A percentile compares a stretch with the other conserved stretches of the same genome.
phyloP scores from a whole-genome alignment of 768 basidiomycete species.

The Pleurotus cornucopiae region DNA sequence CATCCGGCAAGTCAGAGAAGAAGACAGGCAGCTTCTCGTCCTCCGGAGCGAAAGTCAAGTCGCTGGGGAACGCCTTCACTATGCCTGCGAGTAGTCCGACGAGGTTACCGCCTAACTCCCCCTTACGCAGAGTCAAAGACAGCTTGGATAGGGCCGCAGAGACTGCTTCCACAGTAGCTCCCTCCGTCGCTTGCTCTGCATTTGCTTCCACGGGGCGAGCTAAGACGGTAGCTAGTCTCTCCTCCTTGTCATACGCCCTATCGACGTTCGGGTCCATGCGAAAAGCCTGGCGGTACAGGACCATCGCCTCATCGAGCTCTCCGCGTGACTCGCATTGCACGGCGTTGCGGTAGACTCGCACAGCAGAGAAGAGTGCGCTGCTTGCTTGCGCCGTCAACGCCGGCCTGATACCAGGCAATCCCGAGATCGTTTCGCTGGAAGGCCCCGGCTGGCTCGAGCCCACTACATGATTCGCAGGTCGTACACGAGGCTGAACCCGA shows the following conservation, averaged over 20 bases:
- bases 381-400: not conserved
- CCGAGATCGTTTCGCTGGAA: slow-evolving; percentile 15
- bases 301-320: slow-evolving; percentile 70
- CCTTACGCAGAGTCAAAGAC: slow-evolving; percentile 16
- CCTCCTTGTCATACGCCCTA: slow-evolving; percentile 58
- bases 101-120: slow-evolving; percentile 16
- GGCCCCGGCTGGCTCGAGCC: slow-evolving; percentile 10
- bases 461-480: not conserved
- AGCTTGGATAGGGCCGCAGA: slow-evolving; percentile 17
- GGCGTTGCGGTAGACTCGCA: slow-evolving; percentile 67
- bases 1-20: slow-evolving; percentile 66
- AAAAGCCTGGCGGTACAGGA: slow-evolving; percentile 58
- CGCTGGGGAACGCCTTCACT: slow-evolving; percentile 43
- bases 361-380: slow-evolving; percentile 37
- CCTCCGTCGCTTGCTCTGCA: slow-evolving; percentile 10
- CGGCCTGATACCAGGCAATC: slow-evolving; percentile 11
- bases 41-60: slow-evolving; percentile 62
- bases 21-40: slow-evolving; percentile 56
- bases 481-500: not conserved
- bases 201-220: slow-evolving; percentile 18
- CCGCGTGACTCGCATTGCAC: slow-evolving; percentile 71
- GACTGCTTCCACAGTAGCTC: too few species aligned
- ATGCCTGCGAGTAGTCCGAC: slow-evolving; percentile 43
- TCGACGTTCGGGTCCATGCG: slow-evolving; percentile 65
- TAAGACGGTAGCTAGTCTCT: slow-evolving; percentile 36